These are phyloP conservation scores for Penicillium simplicissimum DNA, from an alignment of 495 filamentous ascomycete species.

Conservation along the genomic window DNA sequence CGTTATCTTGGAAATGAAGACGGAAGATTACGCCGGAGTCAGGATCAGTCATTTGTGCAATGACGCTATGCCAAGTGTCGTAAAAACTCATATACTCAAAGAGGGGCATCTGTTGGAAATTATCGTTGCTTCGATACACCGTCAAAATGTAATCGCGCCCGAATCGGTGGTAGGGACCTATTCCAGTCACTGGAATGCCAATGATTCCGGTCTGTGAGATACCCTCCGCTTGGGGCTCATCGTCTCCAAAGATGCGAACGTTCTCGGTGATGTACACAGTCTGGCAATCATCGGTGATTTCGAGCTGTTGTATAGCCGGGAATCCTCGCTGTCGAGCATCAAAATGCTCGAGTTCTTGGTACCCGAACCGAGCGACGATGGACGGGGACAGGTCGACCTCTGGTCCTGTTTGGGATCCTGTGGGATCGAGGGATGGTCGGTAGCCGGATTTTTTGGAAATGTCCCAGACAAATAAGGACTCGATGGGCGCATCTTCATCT, in stretches of 20 bases:
- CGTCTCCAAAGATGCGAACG: constrained; percentile 11
- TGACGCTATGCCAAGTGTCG: constrained; percentile 43
- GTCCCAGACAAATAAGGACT: constrained; percentile 68
- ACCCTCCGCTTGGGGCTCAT: constrained; percentile 5
- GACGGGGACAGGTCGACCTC: constrained; percentile 45
- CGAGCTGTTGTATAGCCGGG: constrained; percentile 54
- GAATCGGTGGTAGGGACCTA: constrained; percentile 43
- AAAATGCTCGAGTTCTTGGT: constrained; percentile 57
- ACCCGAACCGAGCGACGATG: constrained; percentile 57
- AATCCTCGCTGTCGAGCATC: constrained; percentile 57
- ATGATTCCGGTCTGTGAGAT: constrained; percentile 44
- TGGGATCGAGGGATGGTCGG: constrained; percentile 56
- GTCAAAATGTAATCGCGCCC: constrained; percentile 37
- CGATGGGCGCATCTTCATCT: constrained; percentile 59
- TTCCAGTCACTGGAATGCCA: constrained; percentile 54
- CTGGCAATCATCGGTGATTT: constrained; percentile 49
- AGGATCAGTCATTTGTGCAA: constrained; percentile 54
- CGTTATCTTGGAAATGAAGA: constrained; percentile 43
- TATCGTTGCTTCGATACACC: constrained; percentile 40
- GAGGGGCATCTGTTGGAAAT: constrained; percentile 16
- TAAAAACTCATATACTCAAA: background rate
- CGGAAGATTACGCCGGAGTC: constrained; percentile 56
- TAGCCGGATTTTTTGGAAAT: constrained; percentile 58
- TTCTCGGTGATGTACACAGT: constrained; percentile 53
- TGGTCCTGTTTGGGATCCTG: constrained; percentile 34